Evolutionary conservation across 2,329 filamentous ascomycete species (phyloP).

Genomic region (Myriosclerotinia scirpicola): DNA sequence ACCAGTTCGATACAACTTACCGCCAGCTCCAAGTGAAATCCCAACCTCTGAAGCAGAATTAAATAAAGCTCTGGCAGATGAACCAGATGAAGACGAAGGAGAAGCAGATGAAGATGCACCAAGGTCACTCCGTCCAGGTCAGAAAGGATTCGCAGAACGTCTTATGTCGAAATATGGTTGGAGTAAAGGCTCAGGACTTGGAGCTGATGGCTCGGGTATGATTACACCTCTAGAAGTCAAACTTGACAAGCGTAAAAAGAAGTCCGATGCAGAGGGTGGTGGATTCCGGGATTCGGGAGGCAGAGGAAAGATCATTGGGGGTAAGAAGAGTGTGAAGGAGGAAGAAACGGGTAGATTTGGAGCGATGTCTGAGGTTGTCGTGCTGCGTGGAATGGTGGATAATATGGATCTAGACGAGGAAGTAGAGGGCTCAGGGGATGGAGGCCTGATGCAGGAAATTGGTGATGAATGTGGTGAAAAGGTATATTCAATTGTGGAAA

Average conservation of each 20-base stretch:
- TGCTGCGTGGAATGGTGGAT: slow-evolving; percentile 81
- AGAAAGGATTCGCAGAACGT: slow-evolving; percentile 81
- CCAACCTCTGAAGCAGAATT: slow-evolving; percentile 53
- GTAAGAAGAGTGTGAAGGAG: slow-evolving; percentile 50
- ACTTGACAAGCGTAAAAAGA: slow-evolving; percentile 82
- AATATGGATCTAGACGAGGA: slow-evolving; percentile 80
- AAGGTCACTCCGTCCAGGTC: slow-evolving; percentile 69
- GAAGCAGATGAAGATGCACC: slow-evolving; percentile 43
- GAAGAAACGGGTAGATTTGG: slow-evolving; percentile 61
- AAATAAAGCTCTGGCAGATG: slow-evolving; percentile 47
- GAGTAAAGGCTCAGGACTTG: slow-evolving; percentile 83
- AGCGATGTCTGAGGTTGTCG: slow-evolving; percentile 76
- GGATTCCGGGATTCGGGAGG: slow-evolving; percentile 68
- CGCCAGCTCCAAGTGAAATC: slow-evolving; percentile 52
- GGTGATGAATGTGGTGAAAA: slow-evolving; percentile 89
- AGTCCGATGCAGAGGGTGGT: slow-evolving; percentile 74
- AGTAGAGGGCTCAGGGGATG: slow-evolving; percentile 60
- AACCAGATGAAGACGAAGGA: slow-evolving; percentile 41
- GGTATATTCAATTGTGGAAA: slow-evolving; percentile 44
- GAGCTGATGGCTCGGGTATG: slow-evolving; percentile 79
- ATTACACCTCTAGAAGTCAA: slow-evolving; percentile 79
- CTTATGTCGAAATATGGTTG: slow-evolving; percentile 94
- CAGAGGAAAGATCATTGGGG: slow-evolving; percentile 79
- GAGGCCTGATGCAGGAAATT: slow-evolving; percentile 84
- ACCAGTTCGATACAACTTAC: slow-evolving; percentile 70